A percentile compares a stretch with the other conserved stretches of the same genome.
Evolutionary conservation across 2,329 filamentous ascomycete species (phyloP).

Genomic region (Neofusicoccum ribis): DNA sequence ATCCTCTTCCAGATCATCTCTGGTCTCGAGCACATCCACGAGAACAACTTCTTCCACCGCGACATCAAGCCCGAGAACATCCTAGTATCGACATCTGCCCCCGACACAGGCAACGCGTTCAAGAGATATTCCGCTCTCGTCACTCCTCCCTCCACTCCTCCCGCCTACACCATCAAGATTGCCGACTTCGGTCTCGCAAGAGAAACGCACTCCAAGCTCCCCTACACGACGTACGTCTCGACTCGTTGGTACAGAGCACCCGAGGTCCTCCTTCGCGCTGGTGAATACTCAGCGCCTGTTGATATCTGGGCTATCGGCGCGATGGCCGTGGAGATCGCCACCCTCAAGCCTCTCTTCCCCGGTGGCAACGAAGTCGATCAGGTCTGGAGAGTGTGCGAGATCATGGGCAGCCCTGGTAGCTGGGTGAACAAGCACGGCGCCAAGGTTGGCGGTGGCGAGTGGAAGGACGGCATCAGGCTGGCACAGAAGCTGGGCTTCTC

Average conservation of each 20-base stretch:
- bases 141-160: constrained; percentile 91
- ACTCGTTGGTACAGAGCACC: constrained; percentile 95
- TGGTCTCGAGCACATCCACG: constrained; percentile 94
- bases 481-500: constrained; percentile 97
- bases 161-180: constrained; percentile 94
- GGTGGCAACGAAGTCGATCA: constrained; percentile 98
- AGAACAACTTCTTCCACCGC: constrained; percentile 95
- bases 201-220: constrained; percentile 93
- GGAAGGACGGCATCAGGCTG: constrained; percentile 89
- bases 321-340: constrained; percentile 98
- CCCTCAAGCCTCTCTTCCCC: constrained; percentile 92
- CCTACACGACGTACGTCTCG: constrained; percentile 97
- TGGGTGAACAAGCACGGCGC: constrained; percentile 93
- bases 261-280: constrained; percentile 88
- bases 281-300: constrained; percentile 95
- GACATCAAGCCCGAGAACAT: constrained; percentile 99
- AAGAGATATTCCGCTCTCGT: constrained; percentile 89
- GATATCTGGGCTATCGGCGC: constrained; percentile 98
- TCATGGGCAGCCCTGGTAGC: constrained; percentile 97
- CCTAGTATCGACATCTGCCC: constrained; percentile 84
- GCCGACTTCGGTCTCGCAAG: constrained; percentile 97
- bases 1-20: constrained; percentile 97
- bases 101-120: constrained; percentile 82
- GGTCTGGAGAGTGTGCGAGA: constrained; percentile 97
- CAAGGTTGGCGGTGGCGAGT: constrained; percentile 91